Conservation (phyloP, 768 basidiomycete genomes). For the Suillus bovinus region DNA sequence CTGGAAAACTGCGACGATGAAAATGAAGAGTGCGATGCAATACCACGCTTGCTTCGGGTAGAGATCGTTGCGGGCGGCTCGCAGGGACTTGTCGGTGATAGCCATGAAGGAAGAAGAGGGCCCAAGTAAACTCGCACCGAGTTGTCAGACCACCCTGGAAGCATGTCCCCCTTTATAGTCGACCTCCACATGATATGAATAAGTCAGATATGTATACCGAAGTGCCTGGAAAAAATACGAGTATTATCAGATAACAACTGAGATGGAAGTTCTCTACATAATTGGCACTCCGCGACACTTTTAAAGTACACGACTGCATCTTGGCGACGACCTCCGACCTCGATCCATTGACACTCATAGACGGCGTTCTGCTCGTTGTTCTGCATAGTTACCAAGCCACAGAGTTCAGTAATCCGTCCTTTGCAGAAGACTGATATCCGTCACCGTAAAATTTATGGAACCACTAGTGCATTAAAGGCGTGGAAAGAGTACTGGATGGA, state of each 20-base stretch:
- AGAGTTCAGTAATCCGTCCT: too few species aligned
- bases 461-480: too few species aligned
- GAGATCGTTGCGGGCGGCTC: not conserved
- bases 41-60: slow-evolving; percentile 18
- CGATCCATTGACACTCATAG: not conserved
- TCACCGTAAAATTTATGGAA: too few species aligned
- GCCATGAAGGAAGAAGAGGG: not conserved
- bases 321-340: too few species aligned
- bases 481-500: too few species aligned
- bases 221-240: slow-evolving; percentile 1
- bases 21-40: slow-evolving; percentile 15
- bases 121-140: not conserved
- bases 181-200: not conserved
- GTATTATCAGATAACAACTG: not conserved
- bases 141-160: not conserved
- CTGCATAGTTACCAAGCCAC: not conserved
- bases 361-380: not conserved
- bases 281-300: not conserved
- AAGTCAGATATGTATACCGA: too few species aligned
- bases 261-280: not conserved
- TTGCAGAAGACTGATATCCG: too few species aligned
- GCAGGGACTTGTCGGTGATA: slow-evolving; percentile 9
- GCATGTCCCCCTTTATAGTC: not conserved
- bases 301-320: not conserved
- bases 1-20: slow-evolving; percentile 15